phyloP scores from a whole-genome alignment of 768 basidiomycete genomes.

The Krasilnikovozyma curviuscula region DNA sequence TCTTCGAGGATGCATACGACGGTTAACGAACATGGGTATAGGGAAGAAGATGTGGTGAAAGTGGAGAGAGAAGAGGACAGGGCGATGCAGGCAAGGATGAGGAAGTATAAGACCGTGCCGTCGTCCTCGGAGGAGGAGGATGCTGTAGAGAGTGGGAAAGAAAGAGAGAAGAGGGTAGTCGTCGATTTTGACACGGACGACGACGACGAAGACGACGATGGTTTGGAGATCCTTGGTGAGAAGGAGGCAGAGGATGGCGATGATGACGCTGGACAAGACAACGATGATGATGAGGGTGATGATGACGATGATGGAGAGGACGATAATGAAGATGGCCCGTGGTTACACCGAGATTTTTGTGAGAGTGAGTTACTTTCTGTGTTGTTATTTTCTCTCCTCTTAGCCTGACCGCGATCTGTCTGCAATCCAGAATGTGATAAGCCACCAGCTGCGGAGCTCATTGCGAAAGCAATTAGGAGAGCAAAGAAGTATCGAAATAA shows the following conservation, averaged over 20 bases:
- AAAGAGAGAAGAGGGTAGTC: no score
- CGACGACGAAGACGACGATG: not conserved
- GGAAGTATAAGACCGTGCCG: no score
- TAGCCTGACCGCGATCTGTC: not conserved
- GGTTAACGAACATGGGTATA: no score
- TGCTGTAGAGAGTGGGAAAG: no score
- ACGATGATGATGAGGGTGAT: not conserved
- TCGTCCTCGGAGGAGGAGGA: no score
- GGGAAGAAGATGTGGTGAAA: no score
- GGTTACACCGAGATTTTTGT: not conserved
- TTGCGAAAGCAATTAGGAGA: constrained; percentile 13
- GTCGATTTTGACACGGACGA: not conserved
- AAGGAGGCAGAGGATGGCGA: not conserved
- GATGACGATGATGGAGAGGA: not conserved
- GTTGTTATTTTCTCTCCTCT: not conserved
- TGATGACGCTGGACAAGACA: not conserved
- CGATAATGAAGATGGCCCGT: not conserved
- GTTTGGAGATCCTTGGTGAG: no score
- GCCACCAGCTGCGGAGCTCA: not conserved
- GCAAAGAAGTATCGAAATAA: constrained; percentile 30
- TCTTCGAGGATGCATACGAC: no score
- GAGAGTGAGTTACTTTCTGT: not conserved
- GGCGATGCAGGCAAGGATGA: no score
- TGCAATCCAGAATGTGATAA: not conserved
- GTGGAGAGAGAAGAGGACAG: no score